Conservation (phyloP, 371 early-diverging fungal species). For the Rhizomucor miehei region DNA sequence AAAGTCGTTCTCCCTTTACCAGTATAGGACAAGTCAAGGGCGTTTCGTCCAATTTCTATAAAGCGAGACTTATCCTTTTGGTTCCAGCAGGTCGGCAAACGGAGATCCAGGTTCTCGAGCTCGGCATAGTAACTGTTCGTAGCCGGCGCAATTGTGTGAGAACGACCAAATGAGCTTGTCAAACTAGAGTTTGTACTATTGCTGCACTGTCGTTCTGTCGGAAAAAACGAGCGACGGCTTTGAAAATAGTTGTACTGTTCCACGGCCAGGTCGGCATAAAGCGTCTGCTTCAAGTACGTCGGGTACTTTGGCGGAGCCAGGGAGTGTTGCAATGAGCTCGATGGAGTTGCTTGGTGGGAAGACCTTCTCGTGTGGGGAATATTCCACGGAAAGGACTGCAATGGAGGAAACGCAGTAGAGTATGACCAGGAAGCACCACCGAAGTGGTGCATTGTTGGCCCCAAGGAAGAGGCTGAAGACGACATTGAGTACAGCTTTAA, state of each 20-base stretch:
- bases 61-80: slow-evolving; percentile 49
- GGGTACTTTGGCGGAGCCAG: slow-evolving; percentile 25
- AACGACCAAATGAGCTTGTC: too few species aligned
- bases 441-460: slow-evolving; percentile 1
- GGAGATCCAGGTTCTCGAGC: slow-evolving; percentile 22
- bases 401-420: slow-evolving; percentile 23
- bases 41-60: slow-evolving; percentile 47
- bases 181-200: too few species aligned
- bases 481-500: slow-evolving; percentile 7
- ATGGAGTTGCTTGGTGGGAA: slow-evolving; percentile 7
- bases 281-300: slow-evolving; percentile 25
- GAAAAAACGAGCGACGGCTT: not conserved
- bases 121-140: too few species aligned
- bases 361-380: slow-evolving; percentile 5
- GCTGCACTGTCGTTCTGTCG: slow-evolving; percentile 1
- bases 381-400: slow-evolving; percentile 20
- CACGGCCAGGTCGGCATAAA: slow-evolving; percentile 27
- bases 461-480: slow-evolving; percentile 13
- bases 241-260: slow-evolving; percentile 20
- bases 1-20: slow-evolving; percentile 28
- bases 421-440: slow-evolving; percentile 11
- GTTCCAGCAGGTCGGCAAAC: slow-evolving; percentile 59
- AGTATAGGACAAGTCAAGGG: slow-evolving; percentile 50
- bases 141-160: too few species aligned
- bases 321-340: slow-evolving; percentile 9